phyloP scores from a whole-genome alignment of 2,329 filamentous ascomycete genomes.

The Nemania serpens region DNA sequence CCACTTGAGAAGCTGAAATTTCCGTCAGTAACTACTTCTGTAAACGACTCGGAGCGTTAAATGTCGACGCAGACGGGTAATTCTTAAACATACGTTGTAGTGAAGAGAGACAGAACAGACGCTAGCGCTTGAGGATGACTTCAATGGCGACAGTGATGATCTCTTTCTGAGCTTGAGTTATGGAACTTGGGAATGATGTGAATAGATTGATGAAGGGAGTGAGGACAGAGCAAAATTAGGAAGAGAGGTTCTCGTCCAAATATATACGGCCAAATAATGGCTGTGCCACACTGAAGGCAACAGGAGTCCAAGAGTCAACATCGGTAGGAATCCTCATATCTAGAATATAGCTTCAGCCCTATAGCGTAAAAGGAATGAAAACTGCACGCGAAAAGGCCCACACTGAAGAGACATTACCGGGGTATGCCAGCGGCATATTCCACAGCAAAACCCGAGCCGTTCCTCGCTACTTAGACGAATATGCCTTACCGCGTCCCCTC shows the following conservation, averaged over 20 bases:
- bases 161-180: neutral
- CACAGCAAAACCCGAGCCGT: constrained; percentile 5
- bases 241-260: constrained; percentile 2
- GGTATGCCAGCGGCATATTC: constrained; percentile 14
- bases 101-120: neutral
- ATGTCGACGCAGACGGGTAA: neutral
- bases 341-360: constrained; percentile 24
- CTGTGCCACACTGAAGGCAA: constrained; percentile 15
- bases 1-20: neutral
- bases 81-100: constrained; percentile 3
- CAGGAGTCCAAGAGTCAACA: constrained; percentile 4
- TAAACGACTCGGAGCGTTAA: neutral
- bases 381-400: constrained; percentile 15
- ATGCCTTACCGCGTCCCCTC: constrained; percentile 27
- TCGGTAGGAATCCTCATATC: constrained; percentile 5
- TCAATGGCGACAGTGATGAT: neutral
- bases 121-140: neutral
- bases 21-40: constrained; percentile 8
- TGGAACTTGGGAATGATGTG: constrained; percentile 2
- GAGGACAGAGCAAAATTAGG: neutral
- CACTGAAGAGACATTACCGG: constrained; percentile 6
- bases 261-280: constrained; percentile 21
- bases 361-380: constrained; percentile 10
- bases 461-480: constrained; percentile 9
- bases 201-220: constrained; percentile 12